Evolutionary conservation across 2,329 filamentous ascomycete species (phyloP), one percentile per base, ranked within the genome.

Genomic region (Berkeleyomyces rouxiae): DNA sequence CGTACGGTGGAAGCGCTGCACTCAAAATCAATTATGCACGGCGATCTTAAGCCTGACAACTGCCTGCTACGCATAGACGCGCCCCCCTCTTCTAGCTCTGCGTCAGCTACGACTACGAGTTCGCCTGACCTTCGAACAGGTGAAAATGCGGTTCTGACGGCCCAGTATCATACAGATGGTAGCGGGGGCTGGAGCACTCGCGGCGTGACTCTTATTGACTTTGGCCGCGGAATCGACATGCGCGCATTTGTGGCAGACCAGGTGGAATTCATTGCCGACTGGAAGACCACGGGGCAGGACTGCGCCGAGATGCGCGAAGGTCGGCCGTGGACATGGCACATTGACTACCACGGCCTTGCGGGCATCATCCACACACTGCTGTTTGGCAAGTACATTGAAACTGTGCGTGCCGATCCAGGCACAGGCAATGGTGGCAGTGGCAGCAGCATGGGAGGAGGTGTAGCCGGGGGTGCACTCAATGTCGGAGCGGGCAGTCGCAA

Each of bases 251-350:
- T 75, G 2, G 79, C 85, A 0, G 81, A 85, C 49, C 89, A 92
- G 9, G 72, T 74, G 57, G 85, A 86, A 67, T 99, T 99, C 77
- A 83, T 97, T 65, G 93, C 92, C 0, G 93, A 99, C 74, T 99
- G 93, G 93, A 88, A 93, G 73, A 90, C 89, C 0, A 83, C 82
- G 13, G 81, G 87, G 33, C 86, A 90, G 61, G 93, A 99, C 74
- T 99, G 93, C 73, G 86, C 88, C 16, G 93, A 99, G 77, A 96
- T 97, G 82, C 86, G 91, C 57, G 92, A 99, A 74, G 82, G 90
- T 63, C 82, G 92, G 0, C 90, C 91, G 0, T 99, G 93, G 93
- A 97, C 92, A 1, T 96, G 90, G 77, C 93, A 99, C 72, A 89
- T 96, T 67, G 93, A 99, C 75, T 95, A 97, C 69, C 89, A 95